Evolutionary conservation across 2,329 filamentous ascomycete species (phyloP).

Genomic region (Penicillium sp.): DNA sequence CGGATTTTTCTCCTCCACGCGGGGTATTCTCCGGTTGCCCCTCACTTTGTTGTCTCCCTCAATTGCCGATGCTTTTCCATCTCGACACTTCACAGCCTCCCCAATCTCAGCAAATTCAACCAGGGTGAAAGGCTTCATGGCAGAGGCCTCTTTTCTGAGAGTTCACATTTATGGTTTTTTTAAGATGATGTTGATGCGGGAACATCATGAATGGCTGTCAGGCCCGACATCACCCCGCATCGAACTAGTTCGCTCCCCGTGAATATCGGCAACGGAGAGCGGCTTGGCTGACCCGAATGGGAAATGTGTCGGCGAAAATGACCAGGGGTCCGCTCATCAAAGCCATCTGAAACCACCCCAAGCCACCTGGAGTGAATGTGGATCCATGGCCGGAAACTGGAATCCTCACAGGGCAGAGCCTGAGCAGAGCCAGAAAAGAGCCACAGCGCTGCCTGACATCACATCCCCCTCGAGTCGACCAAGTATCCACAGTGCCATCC

Average conservation of each 20-base stretch:
- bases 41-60: background rate
- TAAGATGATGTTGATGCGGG: too few species aligned
- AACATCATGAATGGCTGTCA: too few species aligned
- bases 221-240: background rate
- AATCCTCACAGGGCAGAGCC: conserved; percentile 10
- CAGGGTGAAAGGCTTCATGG: too few species aligned
- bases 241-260: background rate
- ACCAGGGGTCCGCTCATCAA: background rate
- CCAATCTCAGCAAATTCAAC: too few species aligned
- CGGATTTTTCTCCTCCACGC: conserved; percentile 13
- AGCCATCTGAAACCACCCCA: background rate
- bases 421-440: background rate
- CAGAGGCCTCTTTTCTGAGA: too few species aligned
- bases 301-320: background rate
- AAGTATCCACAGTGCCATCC: background rate
- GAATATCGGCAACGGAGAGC: conserved; percentile 6
- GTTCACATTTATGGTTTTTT: too few species aligned
- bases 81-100: too few species aligned
- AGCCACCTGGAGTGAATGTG: background rate
- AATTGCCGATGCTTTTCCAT: conserved; percentile 4
- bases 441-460: conserved; percentile 15
- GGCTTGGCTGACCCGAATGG: too few species aligned
- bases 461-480: conserved; percentile 9
- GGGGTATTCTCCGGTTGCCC: conserved; percentile 8
- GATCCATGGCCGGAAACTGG: conserved; percentile 14